Evolutionary conservation across 768 basidiomycete species (phyloP).

Genomic region (Multifurca ochricompacta): DNA sequence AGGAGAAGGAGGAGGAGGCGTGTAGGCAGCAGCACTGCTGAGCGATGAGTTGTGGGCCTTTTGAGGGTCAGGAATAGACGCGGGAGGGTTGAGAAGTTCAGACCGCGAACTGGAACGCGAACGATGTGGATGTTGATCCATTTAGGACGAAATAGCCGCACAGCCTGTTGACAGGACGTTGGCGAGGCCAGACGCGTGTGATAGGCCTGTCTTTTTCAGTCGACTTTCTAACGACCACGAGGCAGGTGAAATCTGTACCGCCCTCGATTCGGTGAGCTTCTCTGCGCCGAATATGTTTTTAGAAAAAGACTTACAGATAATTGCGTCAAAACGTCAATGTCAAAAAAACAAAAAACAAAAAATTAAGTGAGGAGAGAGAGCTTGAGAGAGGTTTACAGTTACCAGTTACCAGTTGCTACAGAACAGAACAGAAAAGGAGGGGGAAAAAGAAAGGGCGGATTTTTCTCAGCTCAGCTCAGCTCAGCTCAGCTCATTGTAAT

Average conservation of each 20-base stretch:
- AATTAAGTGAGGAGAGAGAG: not conserved
- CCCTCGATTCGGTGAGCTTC: not conserved
- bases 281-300: constrained; percentile 14
- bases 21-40: not conserved
- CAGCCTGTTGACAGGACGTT: constrained; percentile 10
- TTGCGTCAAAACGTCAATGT: too few relatives aligned
- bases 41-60: constrained; percentile 4
- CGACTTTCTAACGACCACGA: constrained; percentile 12
- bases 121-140: constrained; percentile 16
- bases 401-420: too few relatives aligned
- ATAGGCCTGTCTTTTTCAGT: constrained; percentile 15
- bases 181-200: constrained; percentile 13
- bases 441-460: too few relatives aligned
- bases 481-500: too few relatives aligned
- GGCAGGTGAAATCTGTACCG: constrained; percentile 4
- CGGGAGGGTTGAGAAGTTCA: constrained; percentile 2
- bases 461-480: too few relatives aligned
- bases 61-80: constrained; percentile 7
- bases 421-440: not conserved
- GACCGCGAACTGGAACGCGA: constrained; percentile 18
- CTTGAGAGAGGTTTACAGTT: too few relatives aligned
- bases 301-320: too few relatives aligned
- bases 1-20: constrained; percentile 3
- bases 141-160: constrained; percentile 4
- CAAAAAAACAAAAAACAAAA: not conserved